These are phyloP conservation scores for Solanum sitiens DNA, from an alignment of 257 asterid genomes.

Conservation along the genomic window DNA sequence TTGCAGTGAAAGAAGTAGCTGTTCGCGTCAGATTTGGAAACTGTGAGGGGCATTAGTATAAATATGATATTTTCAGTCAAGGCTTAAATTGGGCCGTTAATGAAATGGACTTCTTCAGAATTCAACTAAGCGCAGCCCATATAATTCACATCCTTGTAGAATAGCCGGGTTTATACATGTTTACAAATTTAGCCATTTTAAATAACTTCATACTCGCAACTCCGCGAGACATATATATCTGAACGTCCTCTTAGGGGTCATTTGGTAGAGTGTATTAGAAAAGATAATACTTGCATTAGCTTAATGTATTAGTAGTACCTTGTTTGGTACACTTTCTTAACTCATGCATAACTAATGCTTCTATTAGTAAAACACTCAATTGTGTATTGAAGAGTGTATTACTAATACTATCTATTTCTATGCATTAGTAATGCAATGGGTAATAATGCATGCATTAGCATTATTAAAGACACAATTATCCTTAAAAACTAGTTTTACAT, in stretches of 20 bases:
- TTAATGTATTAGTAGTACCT: too few relatives aligned
- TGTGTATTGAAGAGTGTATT: too few relatives aligned
- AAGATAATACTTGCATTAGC: too few relatives aligned
- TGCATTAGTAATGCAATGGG: too few relatives aligned
- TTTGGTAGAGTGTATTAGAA: too few relatives aligned
- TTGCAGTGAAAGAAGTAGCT: neutral
- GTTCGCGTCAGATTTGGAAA: neutral
- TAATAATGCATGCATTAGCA: too few relatives aligned
- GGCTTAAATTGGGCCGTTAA: neutral
- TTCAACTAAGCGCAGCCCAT: neutral
- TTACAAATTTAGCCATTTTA: neutral
- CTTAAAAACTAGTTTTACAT: too few relatives aligned
- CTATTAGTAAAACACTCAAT: too few relatives aligned
- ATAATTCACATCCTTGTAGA: neutral
- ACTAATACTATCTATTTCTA: too few relatives aligned
- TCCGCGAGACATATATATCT: neutral
- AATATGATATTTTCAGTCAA: neutral
- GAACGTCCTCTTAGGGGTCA: neutral
- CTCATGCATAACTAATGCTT: too few relatives aligned
- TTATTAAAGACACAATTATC: too few relatives aligned
- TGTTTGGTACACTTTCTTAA: too few relatives aligned
- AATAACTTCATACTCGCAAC: neutral
- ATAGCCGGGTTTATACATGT: neutral
- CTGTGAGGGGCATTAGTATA: neutral
- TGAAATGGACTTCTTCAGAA: neutral